phyloP scores from a whole-genome alignment of 2,329 filamentous ascomycete species.

The Microdochium trichocladiopsis region DNA sequence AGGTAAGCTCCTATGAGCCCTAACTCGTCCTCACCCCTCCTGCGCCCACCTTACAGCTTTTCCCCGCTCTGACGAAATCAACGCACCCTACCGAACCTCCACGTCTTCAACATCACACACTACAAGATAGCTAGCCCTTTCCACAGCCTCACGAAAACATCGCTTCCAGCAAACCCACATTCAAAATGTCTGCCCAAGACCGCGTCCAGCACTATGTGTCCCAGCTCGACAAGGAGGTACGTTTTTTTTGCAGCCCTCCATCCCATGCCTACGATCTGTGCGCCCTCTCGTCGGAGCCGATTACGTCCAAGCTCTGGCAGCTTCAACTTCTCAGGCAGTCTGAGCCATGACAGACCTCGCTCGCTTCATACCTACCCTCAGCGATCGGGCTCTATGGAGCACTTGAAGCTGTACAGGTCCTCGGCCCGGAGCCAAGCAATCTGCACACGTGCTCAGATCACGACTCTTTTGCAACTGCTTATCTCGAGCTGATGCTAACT shows the following conservation, averaged over 20 bases:
- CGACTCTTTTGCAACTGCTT: background rate
- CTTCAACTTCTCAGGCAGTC: too few species aligned
- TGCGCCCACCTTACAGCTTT: background rate
- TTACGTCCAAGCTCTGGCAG: too few species aligned
- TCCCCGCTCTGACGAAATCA: background rate
- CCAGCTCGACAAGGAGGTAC: constrained; percentile 77
- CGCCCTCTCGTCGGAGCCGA: background rate
- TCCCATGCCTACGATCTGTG: background rate
- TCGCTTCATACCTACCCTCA: too few species aligned
- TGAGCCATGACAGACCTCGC: too few species aligned
- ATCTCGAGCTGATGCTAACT: constrained; percentile 7
- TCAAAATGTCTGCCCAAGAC: constrained; percentile 67
- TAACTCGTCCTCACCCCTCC: too few species aligned
- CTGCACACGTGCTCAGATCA: background rate
- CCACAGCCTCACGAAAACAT: constrained; percentile 6
- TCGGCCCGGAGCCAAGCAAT: too few species aligned
- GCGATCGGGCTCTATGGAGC: too few species aligned
- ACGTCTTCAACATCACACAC: background rate
- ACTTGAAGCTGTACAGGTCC: too few species aligned
- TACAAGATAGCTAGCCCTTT: constrained; percentile 1
- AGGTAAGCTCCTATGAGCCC: too few species aligned
- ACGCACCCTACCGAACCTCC: background rate
- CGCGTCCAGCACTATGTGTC: constrained; percentile 70
- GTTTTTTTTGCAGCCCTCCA: constrained; percentile 20
- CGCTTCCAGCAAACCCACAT: constrained; percentile 5